Evolutionary conservation across 345 rosid genomes (phyloP), one percentile per base, ranked within the genome.

Genomic region (Abelmoschus esculentus): DNA sequence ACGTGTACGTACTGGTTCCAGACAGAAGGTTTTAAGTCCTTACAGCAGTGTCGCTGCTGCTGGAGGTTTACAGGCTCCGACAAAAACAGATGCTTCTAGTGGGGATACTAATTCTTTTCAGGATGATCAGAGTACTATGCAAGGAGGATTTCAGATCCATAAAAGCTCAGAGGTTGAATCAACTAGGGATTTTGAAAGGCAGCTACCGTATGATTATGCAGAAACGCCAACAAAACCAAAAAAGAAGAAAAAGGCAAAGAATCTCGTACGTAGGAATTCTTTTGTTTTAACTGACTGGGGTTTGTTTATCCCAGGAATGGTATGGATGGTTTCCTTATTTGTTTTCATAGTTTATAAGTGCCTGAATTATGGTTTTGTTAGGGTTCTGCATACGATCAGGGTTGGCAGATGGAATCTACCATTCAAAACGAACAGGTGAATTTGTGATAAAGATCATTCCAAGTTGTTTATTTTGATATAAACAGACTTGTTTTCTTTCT

Each of bases 61-160:
- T 75, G 90, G 84, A 74, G 78, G 63, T 57, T 66, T 83, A 64
- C 89, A 61, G 75, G 79, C 78, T 66, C 83, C 90, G 7, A 67
- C 76, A 6, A 92, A 82, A 80, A 86, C 97, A 26, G 97, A 90
- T 82, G 96, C 90, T 38, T 96, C 99, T 69, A 96, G 99, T 81
- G 99, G 91, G 72, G 99, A 96, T 75, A 90, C 98, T 64, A 87
- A 75, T 84, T 96, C 96, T 74, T 89, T 84, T 83, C 99, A 92
- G 86, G 98, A 96, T 80, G 98, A 92, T 66, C 87, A 83, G 80
- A 87, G 92, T 83, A 83, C 93, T 61, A 74, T 90, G 86, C 84
- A 81, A 76, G 92, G 90, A 69, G 92, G 88, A 72, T 89, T 84
- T 5, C 81, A 82, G 77, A 72, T 84, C 70, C 96, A 85, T 72